Evolutionary conservation across 345 rosid species (phyloP).

Genomic region (Eucalyptus urophylla): DNA sequence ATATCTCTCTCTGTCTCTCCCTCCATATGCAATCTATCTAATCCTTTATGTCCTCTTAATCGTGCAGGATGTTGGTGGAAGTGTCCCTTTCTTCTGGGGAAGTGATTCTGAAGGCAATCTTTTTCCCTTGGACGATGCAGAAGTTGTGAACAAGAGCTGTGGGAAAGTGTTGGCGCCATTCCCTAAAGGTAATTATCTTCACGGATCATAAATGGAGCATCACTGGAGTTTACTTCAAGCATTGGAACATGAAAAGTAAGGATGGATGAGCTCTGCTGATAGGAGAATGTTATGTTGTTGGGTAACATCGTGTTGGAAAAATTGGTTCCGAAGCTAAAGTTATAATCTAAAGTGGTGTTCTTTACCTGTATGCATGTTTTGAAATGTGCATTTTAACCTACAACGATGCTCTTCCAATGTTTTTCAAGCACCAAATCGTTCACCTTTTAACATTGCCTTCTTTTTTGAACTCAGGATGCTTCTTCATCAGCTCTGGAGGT

Average conservation of each 20-base stretch:
- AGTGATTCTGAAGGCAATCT: constrained; percentile 72
- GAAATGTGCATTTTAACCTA: neutral
- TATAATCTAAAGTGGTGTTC: neutral
- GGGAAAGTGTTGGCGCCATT: constrained; percentile 94
- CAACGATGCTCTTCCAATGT: neutral
- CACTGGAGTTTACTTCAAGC: neutral
- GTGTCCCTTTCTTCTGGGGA: constrained; percentile 84
- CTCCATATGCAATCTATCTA: neutral
- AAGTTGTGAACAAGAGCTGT: constrained; percentile 57
- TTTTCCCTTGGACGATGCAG: constrained; percentile 51
- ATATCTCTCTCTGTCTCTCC: neutral
- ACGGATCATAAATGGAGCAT: neutral
- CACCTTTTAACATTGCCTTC: neutral
- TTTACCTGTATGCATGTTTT: neutral
- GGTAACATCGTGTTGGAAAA: neutral
- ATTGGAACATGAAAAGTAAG: neutral
- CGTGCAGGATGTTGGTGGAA: constrained; percentile 73
- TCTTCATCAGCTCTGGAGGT: too few relatives aligned
- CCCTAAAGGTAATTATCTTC: constrained; percentile 60
- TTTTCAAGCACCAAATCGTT: neutral
- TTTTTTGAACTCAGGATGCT: constrained; percentile 37
- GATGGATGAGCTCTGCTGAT: neutral
- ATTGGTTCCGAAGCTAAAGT: neutral
- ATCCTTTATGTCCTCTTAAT: neutral
- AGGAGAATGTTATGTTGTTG: neutral